A percentile compares a stretch with the other conserved stretches of the same genome.
These are phyloP conservation scores for Sextonia rubra DNA, from an alignment of 164 flowering plant species.

Conservation along the genomic window DNA sequence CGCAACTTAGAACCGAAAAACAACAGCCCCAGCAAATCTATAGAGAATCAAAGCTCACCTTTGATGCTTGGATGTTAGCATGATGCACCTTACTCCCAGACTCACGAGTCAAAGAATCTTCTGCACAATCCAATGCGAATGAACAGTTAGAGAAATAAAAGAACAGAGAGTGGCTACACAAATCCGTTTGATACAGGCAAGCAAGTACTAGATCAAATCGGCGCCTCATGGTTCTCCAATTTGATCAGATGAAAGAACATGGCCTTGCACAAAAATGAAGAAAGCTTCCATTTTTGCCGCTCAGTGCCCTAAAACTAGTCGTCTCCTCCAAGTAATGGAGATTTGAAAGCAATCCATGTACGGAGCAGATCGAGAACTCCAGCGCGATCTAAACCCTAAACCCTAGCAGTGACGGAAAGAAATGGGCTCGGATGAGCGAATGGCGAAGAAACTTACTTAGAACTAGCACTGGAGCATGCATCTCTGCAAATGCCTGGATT, in stretches of 20 bases:
- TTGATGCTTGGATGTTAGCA: conserved; percentile 90
- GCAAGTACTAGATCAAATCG: neutral
- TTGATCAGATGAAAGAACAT: neutral
- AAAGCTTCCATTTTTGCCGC: too few relatives aligned
- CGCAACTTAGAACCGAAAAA: too few relatives aligned
- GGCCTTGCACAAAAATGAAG: too few relatives aligned
- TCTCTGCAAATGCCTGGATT: conserved; percentile 15
- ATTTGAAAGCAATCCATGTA: neutral
- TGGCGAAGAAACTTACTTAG: conserved; percentile 42
- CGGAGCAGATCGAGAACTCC: neutral
- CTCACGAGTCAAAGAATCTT: conserved; percentile 84
- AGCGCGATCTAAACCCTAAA: neutral
- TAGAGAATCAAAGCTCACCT: conserved; percentile 34
- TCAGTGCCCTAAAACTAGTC: neutral
- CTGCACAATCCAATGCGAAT: conserved; percentile 33
- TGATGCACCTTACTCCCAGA: conserved; percentile 90
- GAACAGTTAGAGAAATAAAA: neutral
- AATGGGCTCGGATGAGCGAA: neutral
- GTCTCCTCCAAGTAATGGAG: too few relatives aligned
- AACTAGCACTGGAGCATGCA: conserved; percentile 72
- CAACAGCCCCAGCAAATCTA: neutral
- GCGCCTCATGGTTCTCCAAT: neutral
- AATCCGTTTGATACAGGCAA: neutral
- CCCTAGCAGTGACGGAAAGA: neutral
- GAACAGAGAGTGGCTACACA: neutral